Conservation (phyloP, 1,284 basidiomycete genomes). For the Microbotryomycetes sp. region DNA sequence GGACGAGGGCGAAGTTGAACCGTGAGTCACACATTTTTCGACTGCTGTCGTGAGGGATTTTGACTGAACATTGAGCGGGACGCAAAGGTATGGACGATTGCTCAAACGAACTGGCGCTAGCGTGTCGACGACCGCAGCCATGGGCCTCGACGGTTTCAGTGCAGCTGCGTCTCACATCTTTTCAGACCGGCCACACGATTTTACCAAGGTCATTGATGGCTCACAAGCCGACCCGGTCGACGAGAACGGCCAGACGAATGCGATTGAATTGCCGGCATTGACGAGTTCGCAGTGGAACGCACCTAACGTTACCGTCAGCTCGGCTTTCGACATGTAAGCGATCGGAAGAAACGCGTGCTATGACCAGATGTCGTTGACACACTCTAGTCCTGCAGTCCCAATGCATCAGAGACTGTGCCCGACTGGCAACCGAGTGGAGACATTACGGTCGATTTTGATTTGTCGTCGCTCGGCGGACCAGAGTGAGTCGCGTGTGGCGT, state of each 20-base stretch:
- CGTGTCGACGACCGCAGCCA: not conserved
- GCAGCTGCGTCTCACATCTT: constrained; percentile 1
- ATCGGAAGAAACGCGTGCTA: not conserved
- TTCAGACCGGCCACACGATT: not conserved
- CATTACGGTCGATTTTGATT: constrained; percentile 8
- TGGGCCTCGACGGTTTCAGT: not conserved
- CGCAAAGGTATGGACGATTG: constrained; percentile 16
- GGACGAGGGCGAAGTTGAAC: not conserved
- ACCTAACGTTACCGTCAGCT: not conserved
- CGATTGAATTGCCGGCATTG: not conserved
- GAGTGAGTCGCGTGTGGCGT: constrained; percentile 3
- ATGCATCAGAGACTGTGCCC: not conserved
- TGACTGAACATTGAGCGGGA: too few species aligned
- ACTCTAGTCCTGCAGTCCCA: not conserved
- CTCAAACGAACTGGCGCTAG: constrained; percentile 23
- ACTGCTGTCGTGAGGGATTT: not conserved
- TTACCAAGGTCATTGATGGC: not conserved
- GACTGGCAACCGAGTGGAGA: constrained; percentile 1
- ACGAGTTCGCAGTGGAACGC: not conserved
- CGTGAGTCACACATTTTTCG: not conserved
- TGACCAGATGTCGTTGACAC: not conserved
- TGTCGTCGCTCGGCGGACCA: constrained; percentile 8
- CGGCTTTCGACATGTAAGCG: not conserved
- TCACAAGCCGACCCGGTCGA: not conserved
- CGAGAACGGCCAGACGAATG: not conserved